Base-by-base conservation (phyloP, 768 basidiomycete species). In the Mycena galericulata region DNA sequence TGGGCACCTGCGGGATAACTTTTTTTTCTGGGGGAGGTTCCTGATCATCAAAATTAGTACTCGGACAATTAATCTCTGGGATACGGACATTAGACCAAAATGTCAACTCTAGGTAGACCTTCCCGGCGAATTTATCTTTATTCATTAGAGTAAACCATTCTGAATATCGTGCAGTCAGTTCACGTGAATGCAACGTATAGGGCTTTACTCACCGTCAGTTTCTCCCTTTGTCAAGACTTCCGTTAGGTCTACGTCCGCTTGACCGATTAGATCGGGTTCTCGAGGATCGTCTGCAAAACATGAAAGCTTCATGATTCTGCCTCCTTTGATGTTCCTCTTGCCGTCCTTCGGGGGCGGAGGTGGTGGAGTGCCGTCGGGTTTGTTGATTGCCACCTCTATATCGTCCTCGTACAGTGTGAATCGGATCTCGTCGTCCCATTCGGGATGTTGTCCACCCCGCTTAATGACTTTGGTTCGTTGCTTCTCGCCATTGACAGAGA, bases 381-480 rank as follows among this genome's bases (percentile, higher is more conserved):
- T 79, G 51, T 73, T 72, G 11, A 79, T 80, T 57, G 81, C 81
- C n/a, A 84, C 82, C 34, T 24, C 36, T 32, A 88, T 85, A 34
- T 83, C 80, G 70, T 95, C 95, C 76, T 98, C 97, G 70, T 85
- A 88, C 49, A 99, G 83, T 27, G 92, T 90, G 80, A 98, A 99
- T 46, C 98, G 91, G 75, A 99, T 85, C 81, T 99, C 98, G 74
- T 98, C 96, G 77, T 99, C 98, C 97, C 98, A 99, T 81, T 96
- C 96, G 7, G 98, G 98, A 79, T 98, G 96, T 78, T 99, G 98
- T 20, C 98, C 98, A 55, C 98, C 98, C 32, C 95, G 92, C 77
- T 94, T 97, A 78, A 98, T 92, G n/a, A 95, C 90, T 78, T 92
- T 95, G 6, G 97, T 99, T 57, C 94, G 87, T 65, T 91, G 89